Base-by-base conservation (phyloP, 495 filamentous ascomycete genomes). In the Margaritispora aquatica region DNA sequence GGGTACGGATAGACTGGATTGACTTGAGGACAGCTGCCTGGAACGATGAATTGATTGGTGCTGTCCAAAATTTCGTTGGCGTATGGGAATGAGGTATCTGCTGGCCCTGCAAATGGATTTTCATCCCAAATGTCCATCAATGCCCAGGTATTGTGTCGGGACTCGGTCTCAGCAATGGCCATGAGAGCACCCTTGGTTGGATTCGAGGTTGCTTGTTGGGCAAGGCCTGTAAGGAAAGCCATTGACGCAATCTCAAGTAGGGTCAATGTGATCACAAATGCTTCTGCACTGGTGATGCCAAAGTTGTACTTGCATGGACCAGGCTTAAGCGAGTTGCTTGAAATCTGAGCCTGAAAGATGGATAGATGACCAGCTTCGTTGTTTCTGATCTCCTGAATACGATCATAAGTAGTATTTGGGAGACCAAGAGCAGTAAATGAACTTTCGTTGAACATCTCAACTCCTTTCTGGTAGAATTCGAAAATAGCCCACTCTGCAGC, bases 311-410 rank as follows among this genome's bases (percentile, higher is more conserved):
- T 68, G 73, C 80, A 82, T 0, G 71, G 70, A 1, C 77, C 79
- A 1, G 79, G 80, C 62, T 80, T 82, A 27, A 79, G 57, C 0
- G 80, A 81, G 19, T 72, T 74, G 20, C 71, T 66, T 0, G 79
- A 80, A 58, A 81, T 83, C 34, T 73, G 63, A 63, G 77, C 74
- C 57, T 79, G 77, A 70, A 83, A 83, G 66, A 83, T 74, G 59
- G 77, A 78, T 23, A 79, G 64, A 57, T 83, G 80, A 31, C 79
- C 80, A 41, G 80, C 80, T 64, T 81, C 80, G 61, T 81, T 83
- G 68, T 81, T 74, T 49, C 80, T 75, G 51, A 83, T 80, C 58
- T 83, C 76, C 50, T 70, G 64, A 60, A 83, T 74, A 15, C 77
- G 74, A n/a, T 71, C 61, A 54, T 77, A 77, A 1, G 80, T 81